phyloP scores from a whole-genome alignment of 768 basidiomycete species.

The Boletus pseudopeckii region DNA sequence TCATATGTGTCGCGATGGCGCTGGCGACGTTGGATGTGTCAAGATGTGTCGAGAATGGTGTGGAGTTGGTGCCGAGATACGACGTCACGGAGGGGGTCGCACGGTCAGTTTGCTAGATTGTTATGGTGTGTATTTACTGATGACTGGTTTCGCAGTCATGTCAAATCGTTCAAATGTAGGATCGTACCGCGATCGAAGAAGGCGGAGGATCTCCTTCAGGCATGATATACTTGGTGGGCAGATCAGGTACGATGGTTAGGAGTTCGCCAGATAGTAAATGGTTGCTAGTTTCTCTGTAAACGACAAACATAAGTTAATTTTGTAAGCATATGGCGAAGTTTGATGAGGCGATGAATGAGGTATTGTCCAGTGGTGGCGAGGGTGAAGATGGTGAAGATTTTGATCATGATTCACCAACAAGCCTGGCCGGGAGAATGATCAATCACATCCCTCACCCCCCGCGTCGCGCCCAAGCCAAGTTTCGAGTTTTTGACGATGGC shows the following conservation, averaged over 20 bases:
- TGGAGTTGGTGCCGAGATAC: not conserved
- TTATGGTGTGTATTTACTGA: not conserved
- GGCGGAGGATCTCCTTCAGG: not conserved
- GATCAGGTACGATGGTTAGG: not conserved
- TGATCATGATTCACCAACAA: too few species aligned
- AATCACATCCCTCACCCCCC: not conserved
- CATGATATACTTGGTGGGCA: not conserved
- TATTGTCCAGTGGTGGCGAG: too few species aligned
- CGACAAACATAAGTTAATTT: too few species aligned
- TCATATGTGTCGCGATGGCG: not conserved
- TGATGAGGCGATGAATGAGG: too few species aligned
- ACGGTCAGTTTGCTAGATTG: not conserved
- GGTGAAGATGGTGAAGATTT: too few species aligned
- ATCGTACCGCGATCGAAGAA: conserved; percentile 1
- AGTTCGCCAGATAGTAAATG: too few species aligned
- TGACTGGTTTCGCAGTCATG: not conserved
- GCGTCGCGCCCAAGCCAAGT: conserved; percentile 71
- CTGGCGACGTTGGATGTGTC: conserved; percentile 4
- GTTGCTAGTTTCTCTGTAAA: too few species aligned
- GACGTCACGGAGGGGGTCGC: not conserved
- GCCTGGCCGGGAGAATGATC: too few species aligned
- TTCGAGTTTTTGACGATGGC: conserved; percentile 87
- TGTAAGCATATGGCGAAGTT: too few species aligned
- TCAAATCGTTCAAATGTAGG: conserved; percentile 11
- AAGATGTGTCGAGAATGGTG: not conserved